phyloP scores from a whole-genome alignment of 306 rosid species.

The Chamaecrista fasciculata region DNA sequence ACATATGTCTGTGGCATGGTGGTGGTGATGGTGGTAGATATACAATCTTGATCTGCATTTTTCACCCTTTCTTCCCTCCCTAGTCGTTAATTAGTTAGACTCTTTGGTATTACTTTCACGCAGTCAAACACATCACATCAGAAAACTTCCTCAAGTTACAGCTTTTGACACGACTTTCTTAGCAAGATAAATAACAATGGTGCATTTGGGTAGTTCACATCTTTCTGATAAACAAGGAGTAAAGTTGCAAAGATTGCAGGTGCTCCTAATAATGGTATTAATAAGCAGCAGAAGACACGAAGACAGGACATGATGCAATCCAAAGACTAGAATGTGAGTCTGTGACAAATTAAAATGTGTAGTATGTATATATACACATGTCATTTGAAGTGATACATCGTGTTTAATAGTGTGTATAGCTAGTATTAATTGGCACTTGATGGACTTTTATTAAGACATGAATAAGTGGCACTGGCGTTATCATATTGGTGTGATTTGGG shows the following conservation, averaged over 20 bases:
- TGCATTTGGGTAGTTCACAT: neutral
- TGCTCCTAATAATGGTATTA: neutral
- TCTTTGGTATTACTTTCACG: neutral
- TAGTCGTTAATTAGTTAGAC: neutral
- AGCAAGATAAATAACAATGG: slow-evolving; percentile 8
- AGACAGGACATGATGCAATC: too few species aligned
- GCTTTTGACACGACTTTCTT: slow-evolving; percentile 32
- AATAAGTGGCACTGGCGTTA: neutral
- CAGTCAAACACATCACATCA: slow-evolving; percentile 37
- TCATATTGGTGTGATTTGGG: neutral
- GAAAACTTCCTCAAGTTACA: neutral
- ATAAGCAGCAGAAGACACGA: too few species aligned
- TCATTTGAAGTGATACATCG: neutral
- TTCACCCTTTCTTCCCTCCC: neutral
- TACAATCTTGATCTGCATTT: slow-evolving; percentile 13
- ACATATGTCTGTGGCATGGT: slow-evolving; percentile 10
- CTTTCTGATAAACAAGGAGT: neutral
- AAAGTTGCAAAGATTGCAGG: neutral
- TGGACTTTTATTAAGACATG: neutral
- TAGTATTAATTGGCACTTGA: too few species aligned
- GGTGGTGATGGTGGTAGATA: slow-evolving; percentile 15
- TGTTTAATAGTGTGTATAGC: too few species aligned
- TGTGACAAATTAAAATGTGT: neutral
- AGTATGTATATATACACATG: neutral
- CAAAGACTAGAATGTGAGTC: too few species aligned